Conservation (phyloP, 2,329 filamentous ascomycete species). For the Trichoderma gracile region DNA sequence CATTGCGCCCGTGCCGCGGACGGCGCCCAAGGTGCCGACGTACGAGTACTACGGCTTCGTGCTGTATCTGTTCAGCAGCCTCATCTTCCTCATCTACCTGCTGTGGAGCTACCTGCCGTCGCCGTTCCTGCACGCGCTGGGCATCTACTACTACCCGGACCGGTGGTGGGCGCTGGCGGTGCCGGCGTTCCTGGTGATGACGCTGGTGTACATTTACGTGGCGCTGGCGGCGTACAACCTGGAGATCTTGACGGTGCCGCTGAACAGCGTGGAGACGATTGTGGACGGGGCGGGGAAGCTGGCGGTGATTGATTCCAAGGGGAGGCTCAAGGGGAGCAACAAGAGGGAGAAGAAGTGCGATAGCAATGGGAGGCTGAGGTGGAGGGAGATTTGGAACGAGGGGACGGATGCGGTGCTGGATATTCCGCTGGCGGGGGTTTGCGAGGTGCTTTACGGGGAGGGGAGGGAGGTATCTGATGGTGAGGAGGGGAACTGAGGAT, state of each 20-base stretch:
- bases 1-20: constrained; percentile 80
- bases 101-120: constrained; percentile 90
- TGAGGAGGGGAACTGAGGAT: constrained; percentile 26
- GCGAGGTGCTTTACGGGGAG: constrained; percentile 86
- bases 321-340: constrained; percentile 47
- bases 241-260: constrained; percentile 78
- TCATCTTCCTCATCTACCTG: constrained; percentile 72
- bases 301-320: constrained; percentile 75
- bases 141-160: constrained; percentile 95
- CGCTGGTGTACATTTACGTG: constrained; percentile 89
- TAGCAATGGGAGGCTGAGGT: constrained; percentile 55
- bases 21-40: constrained; percentile 91
- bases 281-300: constrained; percentile 89
- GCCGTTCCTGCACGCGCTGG: constrained; percentile 86
- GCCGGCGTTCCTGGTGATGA: constrained; percentile 85
- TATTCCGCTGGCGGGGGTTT: constrained; percentile 90
- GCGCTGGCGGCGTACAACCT: constrained; percentile 90
- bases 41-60: constrained; percentile 99
- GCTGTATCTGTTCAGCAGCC: constrained; percentile 83
- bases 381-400: constrained; percentile 83
- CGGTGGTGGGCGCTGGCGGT: constrained; percentile 97
- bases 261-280: constrained; percentile 81
- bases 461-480: constrained; percentile 38
- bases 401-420: constrained; percentile 98
- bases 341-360: constrained; percentile 42